Conservation (phyloP, 2,329 filamentous ascomycete genomes). For the Sporothrix pseudoabietina region DNA sequence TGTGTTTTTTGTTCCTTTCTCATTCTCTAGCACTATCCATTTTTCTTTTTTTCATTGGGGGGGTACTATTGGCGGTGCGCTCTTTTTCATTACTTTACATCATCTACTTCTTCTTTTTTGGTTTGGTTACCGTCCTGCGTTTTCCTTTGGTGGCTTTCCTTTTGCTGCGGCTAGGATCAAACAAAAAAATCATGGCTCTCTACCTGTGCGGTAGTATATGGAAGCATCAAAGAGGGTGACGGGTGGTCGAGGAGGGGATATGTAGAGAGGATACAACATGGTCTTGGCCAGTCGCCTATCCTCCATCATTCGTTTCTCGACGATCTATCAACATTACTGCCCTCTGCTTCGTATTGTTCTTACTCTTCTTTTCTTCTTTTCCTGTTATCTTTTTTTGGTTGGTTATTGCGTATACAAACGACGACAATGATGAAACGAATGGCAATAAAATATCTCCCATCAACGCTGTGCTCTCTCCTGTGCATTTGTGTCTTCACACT, state of each 20-base stretch:
- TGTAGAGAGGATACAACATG: background rate
- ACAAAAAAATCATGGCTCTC: background rate
- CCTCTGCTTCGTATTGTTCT: background rate
- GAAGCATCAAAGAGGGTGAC: background rate
- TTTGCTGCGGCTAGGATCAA: background rate
- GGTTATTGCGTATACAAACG: constrained; percentile 28
- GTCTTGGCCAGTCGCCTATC: background rate
- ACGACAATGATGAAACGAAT: constrained; percentile 34
- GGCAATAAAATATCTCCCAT: constrained; percentile 3
- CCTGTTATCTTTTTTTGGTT: constrained; percentile 10
- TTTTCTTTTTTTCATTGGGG: background rate
- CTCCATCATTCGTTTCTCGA: background rate
- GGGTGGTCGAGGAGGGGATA: background rate
- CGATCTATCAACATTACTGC: background rate
- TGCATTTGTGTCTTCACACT: background rate
- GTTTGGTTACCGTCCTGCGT: background rate
- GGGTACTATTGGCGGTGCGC: background rate
- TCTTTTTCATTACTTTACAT: constrained; percentile 9
- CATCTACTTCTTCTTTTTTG: background rate
- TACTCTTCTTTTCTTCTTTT: constrained; percentile 11
- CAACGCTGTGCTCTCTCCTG: background rate
- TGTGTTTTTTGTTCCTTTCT: background rate
- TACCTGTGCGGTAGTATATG: background rate
- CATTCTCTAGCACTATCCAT: background rate
- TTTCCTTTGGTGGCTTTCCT: background rate